Percentiles rank a stretch among this genome's conserved stretches.
These are phyloP conservation scores for Emmonsiellopsis sp. DNA, from an alignment of 2,329 filamentous ascomycete genomes.

Conservation along the genomic window DNA sequence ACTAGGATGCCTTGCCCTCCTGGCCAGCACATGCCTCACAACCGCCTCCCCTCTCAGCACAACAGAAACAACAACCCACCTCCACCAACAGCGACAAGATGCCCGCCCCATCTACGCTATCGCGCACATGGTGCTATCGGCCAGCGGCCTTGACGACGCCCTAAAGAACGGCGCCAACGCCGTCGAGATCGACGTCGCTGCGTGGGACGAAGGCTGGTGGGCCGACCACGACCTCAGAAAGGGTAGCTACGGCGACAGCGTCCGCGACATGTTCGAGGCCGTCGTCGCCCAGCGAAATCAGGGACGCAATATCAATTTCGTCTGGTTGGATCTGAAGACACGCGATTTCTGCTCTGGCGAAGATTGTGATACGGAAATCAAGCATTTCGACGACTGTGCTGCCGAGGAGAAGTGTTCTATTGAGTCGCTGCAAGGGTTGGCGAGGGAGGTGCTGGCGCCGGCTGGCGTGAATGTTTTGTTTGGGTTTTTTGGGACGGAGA, in stretches of 20 bases:
- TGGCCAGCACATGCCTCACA: no score
- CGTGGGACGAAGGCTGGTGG: slow-evolving; percentile 12
- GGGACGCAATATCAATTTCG: slow-evolving; percentile 9
- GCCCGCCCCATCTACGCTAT: slow-evolving; percentile 19
- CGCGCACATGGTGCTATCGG: slow-evolving; percentile 29
- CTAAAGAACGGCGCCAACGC: slow-evolving; percentile 15
- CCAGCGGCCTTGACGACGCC: slow-evolving; percentile 8
- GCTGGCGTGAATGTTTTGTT: slow-evolving; percentile 12
- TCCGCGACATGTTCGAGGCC: slow-evolving; percentile 8
- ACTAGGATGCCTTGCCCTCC: no score
- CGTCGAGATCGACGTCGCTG: slow-evolving; percentile 14
- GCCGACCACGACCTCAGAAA: slow-evolving; percentile 12
- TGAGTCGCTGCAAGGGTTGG: slow-evolving; percentile 10
- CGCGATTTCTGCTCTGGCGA: slow-evolving; percentile 9
- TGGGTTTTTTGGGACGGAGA: slow-evolving; percentile 9
- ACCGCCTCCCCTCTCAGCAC: no score
- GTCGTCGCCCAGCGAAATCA: slow-evolving; percentile 8
- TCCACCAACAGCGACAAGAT: no score
- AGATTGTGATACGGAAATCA: neutral
- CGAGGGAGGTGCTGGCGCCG: slow-evolving; percentile 9
- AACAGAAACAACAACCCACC: no score
- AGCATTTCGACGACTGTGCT: neutral
- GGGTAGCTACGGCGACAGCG: slow-evolving; percentile 2
- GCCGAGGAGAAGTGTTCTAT: slow-evolving; percentile 10
- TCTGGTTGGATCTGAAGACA: slow-evolving; percentile 18